Evolutionary conservation across 345 rosid genomes (phyloP).

Genomic region (Citrus inodora): DNA sequence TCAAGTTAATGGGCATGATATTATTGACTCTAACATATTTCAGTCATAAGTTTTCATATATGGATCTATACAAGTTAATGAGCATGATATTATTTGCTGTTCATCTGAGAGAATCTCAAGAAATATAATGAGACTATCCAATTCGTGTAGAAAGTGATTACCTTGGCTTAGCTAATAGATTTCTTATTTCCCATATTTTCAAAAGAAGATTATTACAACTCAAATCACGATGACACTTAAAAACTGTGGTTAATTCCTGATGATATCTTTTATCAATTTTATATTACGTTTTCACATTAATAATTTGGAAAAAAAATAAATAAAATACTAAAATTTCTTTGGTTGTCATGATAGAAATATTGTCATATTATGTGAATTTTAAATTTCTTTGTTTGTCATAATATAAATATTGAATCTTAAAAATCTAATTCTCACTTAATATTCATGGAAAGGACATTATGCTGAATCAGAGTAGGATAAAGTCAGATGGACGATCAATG

Average conservation of each 20-base stretch:
- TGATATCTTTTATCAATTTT: background rate
- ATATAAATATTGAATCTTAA: background rate
- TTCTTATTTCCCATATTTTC: background rate
- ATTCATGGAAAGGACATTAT: background rate
- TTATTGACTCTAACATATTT: background rate
- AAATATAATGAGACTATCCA: background rate
- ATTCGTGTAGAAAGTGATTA: background rate
- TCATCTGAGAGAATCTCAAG: background rate
- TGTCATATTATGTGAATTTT: background rate
- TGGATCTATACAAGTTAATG: background rate
- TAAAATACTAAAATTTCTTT: background rate
- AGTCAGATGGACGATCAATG: background rate
- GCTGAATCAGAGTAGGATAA: background rate
- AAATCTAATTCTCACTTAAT: background rate
- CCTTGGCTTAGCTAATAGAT: background rate
- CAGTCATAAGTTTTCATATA: background rate
- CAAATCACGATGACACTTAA: background rate
- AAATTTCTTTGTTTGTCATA: background rate
- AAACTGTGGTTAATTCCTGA: background rate
- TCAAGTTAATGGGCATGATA: background rate
- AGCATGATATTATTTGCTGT: background rate
- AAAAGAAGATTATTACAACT: background rate
- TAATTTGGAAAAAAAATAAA: no score
- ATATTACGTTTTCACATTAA: background rate
- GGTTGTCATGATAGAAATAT: background rate